Conservation (phyloP, 306 rosid species). For the Sphenostylis stenocarpa region DNA sequence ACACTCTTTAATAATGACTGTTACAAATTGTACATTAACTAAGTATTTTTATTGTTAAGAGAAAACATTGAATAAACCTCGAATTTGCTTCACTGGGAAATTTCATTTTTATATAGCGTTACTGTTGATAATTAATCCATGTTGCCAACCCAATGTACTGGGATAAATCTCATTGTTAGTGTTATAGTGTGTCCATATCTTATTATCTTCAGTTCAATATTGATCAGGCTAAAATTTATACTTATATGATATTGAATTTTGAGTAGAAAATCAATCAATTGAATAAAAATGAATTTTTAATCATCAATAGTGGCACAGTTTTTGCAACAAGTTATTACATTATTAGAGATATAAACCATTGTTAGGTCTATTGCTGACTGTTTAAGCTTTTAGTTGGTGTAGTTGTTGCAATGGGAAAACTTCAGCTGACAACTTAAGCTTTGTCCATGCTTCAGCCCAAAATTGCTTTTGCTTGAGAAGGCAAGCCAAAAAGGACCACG, state of each 20-base stretch:
- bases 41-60: background rate
- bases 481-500: background rate
- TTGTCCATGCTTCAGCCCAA: background rate
- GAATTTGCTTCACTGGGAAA: background rate
- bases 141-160: background rate
- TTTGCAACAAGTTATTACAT: slow-evolving; percentile 1
- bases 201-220: background rate
- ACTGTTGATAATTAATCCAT: background rate
- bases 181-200: slow-evolving; percentile 1
- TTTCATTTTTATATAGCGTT: background rate
- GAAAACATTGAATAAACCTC: background rate
- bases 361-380: background rate
- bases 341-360: slow-evolving; percentile 9
- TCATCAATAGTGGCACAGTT: slow-evolving; percentile 1
- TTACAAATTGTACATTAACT: background rate
- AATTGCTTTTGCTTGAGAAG: background rate
- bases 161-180: slow-evolving; percentile 15
- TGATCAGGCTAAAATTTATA: slow-evolving; percentile 20
- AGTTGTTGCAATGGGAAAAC: background rate
- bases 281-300: slow-evolving; percentile 19
- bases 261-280: slow-evolving; percentile 15
- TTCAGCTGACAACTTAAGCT: background rate
- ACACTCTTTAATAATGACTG: slow-evolving; percentile 1
- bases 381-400: background rate
- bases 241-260: background rate